Base-by-base conservation (phyloP, 2,329 filamentous ascomycete species). In the Xylariaceae sp. region DNA sequence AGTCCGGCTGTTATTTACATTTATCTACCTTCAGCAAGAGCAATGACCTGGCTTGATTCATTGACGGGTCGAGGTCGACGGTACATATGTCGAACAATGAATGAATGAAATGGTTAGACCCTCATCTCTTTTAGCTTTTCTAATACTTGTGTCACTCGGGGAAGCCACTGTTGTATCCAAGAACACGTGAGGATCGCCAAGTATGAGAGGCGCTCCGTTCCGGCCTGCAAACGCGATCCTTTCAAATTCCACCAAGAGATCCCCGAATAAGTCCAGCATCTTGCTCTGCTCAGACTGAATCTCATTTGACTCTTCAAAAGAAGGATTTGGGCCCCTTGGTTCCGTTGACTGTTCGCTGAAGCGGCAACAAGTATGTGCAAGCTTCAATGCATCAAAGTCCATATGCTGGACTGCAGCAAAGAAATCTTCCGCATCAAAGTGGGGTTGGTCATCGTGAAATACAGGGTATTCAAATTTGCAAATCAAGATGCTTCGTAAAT, bases 111-210 rank as follows among this genome's bases (percentile, higher is more conserved):
- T n/a, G n/a, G n/a, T n/a, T n/a, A n/a, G n/a, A n/a, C n/a, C n/a
- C n/a, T n/a, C n/a, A n/a, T n/a, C n/a, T n/a, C n/a, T n/a, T n/a
- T n/a, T n/a, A n/a, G n/a, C n/a, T n/a, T n/a, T n/a, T n/a, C n/a
- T n/a, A n/a, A n/a, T n/a, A n/a, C n/a, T n/a, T n/a, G n/a, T n/a
- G n/a, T 19, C 2, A 49, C 42, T 16, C n/a, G 39, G 20, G 43
- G 47, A 32, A 49, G 43, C 47, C 47, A 49, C 7, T 22, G 43
- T n/a, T 7, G 22, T 2, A 40, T 43, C 39, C 39, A n/a, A 40
- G 25, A 49, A 49, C 17, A 33, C 20, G 21, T 49, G 39, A 6
- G 47, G 36, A 3, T 49, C 35, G 8, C 32, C 17, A 11, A 36
- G 8, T 32, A 46, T 42, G 4, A 49, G 40, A 42, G 47, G 36